Evolutionary conservation across 257 asterid species (phyloP).

Genomic region (Ophiorrhiza pumila): DNA sequence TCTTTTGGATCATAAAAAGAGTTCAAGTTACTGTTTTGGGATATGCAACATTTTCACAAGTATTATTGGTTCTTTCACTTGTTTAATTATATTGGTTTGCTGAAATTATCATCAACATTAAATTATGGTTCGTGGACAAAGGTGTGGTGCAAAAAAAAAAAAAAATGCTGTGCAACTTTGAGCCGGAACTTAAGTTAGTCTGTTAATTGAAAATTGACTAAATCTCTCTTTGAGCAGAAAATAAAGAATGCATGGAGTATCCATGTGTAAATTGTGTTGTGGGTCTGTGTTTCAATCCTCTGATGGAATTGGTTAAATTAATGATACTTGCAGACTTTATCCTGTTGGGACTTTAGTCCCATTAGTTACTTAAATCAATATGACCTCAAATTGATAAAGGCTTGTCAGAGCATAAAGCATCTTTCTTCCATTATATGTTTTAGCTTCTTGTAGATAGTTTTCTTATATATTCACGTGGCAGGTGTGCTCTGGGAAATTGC

Average conservation of each 20-base stretch:
- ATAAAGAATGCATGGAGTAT: not conserved
- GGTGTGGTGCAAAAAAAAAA: not conserved
- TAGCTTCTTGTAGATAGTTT: not conserved
- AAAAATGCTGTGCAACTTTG: not conserved
- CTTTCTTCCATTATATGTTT: not conserved
- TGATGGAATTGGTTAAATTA: not conserved
- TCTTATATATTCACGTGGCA: conserved; percentile 29
- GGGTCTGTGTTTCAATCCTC: not conserved
- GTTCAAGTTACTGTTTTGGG: not conserved
- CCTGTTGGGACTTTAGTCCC: not conserved
- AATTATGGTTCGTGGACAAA: not conserved
- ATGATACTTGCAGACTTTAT: not conserved
- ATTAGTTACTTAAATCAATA: not conserved
- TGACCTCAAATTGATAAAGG: not conserved
- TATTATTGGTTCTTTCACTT: not conserved
- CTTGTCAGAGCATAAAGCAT: conserved; percentile 1
- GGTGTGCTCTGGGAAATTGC: conserved; percentile 98
- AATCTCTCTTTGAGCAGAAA: not conserved
- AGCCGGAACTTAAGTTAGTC: not conserved
- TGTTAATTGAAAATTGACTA: not conserved
- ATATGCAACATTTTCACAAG: conserved; percentile 7
- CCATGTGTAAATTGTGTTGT: not conserved
- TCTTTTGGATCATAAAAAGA: not conserved
- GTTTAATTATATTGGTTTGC: conserved; percentile 3
- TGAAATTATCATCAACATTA: not conserved